Evolutionary conservation across 139 green algal species (phyloP), one percentile per base, ranked within the genome.

Genomic region (Mesostigma viride): DNA sequence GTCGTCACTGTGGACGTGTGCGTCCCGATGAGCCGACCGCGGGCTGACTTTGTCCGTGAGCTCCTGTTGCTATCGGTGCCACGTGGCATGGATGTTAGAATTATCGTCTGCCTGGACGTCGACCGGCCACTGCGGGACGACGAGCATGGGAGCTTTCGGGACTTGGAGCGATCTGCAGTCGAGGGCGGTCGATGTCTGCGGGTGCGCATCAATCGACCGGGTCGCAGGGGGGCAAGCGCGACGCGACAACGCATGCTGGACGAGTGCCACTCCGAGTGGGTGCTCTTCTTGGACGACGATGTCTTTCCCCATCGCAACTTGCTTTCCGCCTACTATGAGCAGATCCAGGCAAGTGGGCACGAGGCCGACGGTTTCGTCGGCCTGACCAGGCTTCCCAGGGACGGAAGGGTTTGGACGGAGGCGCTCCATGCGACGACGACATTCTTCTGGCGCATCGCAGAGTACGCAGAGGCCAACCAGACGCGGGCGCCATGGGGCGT

Each of bases 241-340:
- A 53, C 40, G 14, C 40, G 53, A 5, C 53, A 27, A 22, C 14
- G 53, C 53, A 62, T 62, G 53, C 53, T 62, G n/a, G 24, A 62
- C 53, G 14, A 62, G 53, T 62, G 53, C 53, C 53, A 62, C 53
- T 62, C 53, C 6, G n/a, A 62, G 14, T 62, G 24, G n/a, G n/a
- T 62, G 53, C 20, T 62, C 8, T 62, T 32, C 53, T 14, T 62
- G 5, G 53, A 62, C 53, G 53, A 62, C 20, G 53, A 62, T 14
- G 53, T 62, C n/a, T 17, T 34, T 5, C n/a, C 24, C 8, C 8
- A 62, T 17, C 40, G 14, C 14, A 14, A 53, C 40, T 24, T 53
- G 17, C 40, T 53, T 17, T 17, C 14, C 40, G 40, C 40, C 17
- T 53, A 53, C 40, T 14, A 17, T 24, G 14, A 17, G 14, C 14